phyloP scores from a whole-genome alignment of 2,329 filamentous ascomycete species.

The Colletotrichum sojae region DNA sequence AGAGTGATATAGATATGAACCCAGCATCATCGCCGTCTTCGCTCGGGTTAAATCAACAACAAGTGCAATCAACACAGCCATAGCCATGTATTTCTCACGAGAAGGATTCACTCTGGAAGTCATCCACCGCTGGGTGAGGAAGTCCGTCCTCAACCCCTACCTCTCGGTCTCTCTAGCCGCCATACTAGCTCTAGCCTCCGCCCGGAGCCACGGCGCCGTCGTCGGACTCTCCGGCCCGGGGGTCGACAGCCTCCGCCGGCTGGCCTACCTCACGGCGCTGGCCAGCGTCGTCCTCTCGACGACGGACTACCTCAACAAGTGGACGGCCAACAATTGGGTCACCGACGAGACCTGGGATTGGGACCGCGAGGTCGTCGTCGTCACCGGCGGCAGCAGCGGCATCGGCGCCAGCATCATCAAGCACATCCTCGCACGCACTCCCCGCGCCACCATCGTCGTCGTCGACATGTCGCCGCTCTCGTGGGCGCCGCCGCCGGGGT shows the following conservation, averaged over 20 bases:
- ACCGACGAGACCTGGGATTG: conserved; percentile 50
- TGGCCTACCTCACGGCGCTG: conserved; percentile 34
- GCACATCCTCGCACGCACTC: conserved; percentile 47
- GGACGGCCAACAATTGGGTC: conserved; percentile 47
- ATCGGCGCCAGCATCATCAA: conserved; percentile 56
- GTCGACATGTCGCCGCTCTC: conserved; percentile 51
- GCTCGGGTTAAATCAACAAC: no score
- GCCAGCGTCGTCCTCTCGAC: conserved; percentile 41
- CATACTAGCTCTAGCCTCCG: conserved; percentile 28
- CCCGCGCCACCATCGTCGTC: conserved; percentile 49
- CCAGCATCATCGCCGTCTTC: no score
- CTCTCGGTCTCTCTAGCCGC: conserved; percentile 41
- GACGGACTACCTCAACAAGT: conserved; percentile 44
- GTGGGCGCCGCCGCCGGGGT: conserved; percentile 46
- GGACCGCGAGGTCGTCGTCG: conserved; percentile 57
- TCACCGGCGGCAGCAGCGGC: conserved; percentile 60
- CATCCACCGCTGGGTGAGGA: conserved; percentile 39
- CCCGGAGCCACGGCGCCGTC: not conserved
- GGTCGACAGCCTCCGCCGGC: conserved; percentile 6
- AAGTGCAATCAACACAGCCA: no score
- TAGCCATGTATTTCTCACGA: conserved; percentile 28
- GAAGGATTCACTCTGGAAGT: conserved; percentile 48
- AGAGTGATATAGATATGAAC: not conserved
- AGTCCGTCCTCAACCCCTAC: conserved; percentile 43
- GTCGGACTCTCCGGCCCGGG: conserved; percentile 8